Base-by-base conservation (phyloP, 2,329 filamentous ascomycete species). In the Epichloe gansuensis region DNA sequence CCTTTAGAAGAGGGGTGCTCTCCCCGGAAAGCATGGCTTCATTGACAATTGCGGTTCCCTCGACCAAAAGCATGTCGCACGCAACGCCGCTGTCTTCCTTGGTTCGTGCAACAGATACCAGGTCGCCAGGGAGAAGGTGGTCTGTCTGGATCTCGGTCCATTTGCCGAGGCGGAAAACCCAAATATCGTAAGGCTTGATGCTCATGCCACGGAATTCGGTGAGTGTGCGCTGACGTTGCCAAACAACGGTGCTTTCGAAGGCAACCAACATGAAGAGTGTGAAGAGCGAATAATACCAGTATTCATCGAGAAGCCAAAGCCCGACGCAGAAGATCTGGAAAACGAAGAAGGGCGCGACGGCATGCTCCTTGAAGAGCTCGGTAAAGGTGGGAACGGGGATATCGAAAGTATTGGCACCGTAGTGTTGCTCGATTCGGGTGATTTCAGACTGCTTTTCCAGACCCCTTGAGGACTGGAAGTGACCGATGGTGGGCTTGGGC, bases 21-120 rank as follows among this genome's bases (percentile, higher is more conserved):
- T 98, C 93, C 93, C 93, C 93, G 3, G 93, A 98, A 60, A 98
- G 78, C 93, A 98, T 98, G 56, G 94, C 94, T 71, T 98, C 93
- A 71, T 98, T 98, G 62, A 98, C 93, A 65, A 98, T 98, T 8
- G 87, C 91, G 51, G 89, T 90, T 34, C 93, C 94, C 67, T 97
- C 90, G 34, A 98, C 84, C 46, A 98, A 71, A 49, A 98, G 74
- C 85, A 98, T 95, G 66, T 98, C 93, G 68, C 93, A 98, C 36
- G 93, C 91, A 52, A 98, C 90, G 53, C 93, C 93, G 55, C 90
- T 87, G 62, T 98, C 93, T 66, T 98, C 94, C 74, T 95, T 97
- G 51, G 91, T 96, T 52, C 93, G 84, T 54, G 84, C 85, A 27
- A 94, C 90, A 11, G 91, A 97, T 47, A 91, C 89, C 45, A 98